Conservation (phyloP, 305 asterid genomes). For the Fraxinus xanthoxyloides region DNA sequence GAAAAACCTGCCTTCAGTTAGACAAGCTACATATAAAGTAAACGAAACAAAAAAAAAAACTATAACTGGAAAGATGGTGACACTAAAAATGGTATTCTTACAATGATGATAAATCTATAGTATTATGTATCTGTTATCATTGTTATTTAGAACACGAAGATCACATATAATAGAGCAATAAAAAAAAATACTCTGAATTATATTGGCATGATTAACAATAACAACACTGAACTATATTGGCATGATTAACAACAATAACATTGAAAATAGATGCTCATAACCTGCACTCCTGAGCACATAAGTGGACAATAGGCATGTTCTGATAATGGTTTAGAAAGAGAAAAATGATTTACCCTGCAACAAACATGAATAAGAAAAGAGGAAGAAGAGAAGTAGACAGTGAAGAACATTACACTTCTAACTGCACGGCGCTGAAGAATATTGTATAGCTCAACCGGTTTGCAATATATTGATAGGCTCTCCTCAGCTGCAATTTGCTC, state of each 20-base stretch:
- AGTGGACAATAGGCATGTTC: background rate
- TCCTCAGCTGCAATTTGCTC: conserved; percentile 94
- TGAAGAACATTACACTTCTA: conserved; percentile 52
- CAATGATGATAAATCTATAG: background rate
- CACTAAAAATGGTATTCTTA: background rate
- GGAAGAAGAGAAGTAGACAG: background rate
- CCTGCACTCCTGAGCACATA: background rate
- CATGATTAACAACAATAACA: background rate
- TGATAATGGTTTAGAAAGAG: background rate
- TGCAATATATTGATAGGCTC: conserved; percentile 91
- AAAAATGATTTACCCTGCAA: conserved; percentile 3
- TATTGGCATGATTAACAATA: background rate
- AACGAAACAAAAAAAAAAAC: background rate
- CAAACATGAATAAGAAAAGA: background rate
- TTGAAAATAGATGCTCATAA: background rate
- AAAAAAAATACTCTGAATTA: background rate
- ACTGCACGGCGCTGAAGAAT: conserved; percentile 91
- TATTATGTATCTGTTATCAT: background rate
- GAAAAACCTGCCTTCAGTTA: conserved; percentile 35
- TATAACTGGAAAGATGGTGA: conserved; percentile 8
- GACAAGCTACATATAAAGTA: conserved; percentile 26
- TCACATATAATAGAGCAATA: background rate
- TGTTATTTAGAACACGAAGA: background rate
- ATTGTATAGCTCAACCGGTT: conserved; percentile 95
- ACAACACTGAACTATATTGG: background rate